Percentiles rank a stretch among this genome's conserved stretches.
Evolutionary conservation across 225 moss, liverwort and hornwort genomes (phyloP).

Genomic region (Marchantia paleacea): DNA sequence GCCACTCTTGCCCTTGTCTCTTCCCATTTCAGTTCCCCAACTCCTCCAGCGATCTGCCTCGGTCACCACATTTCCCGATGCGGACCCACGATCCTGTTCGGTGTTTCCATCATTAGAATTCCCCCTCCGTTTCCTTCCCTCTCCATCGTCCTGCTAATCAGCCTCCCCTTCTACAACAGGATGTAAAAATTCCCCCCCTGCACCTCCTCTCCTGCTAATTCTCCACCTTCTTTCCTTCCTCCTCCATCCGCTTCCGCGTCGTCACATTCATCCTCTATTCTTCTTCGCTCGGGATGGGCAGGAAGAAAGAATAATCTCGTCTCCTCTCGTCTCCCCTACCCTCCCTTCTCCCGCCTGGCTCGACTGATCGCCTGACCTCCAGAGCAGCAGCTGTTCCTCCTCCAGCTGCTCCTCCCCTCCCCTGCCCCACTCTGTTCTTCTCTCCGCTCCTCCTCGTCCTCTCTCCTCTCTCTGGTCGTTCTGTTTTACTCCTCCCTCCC

Average conservation of each 20-base stretch:
- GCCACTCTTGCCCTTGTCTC: constrained; percentile 10
- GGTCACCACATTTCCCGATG: constrained; percentile 20
- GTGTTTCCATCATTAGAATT: neutral
- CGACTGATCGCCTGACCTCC: no score
- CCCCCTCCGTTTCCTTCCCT: neutral
- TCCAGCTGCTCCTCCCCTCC: neutral
- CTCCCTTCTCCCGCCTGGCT: neutral
- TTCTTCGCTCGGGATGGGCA: neutral
- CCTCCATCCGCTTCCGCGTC: neutral
- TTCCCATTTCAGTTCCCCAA: constrained; percentile 6
- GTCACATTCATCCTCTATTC: neutral
- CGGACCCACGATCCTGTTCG: neutral
- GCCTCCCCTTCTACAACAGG: neutral
- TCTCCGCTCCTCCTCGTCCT: neutral
- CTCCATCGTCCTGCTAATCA: neutral
- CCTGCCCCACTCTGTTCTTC: no score
- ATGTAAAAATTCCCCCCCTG: neutral
- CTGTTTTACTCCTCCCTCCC: neutral
- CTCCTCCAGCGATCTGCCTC: constrained; percentile 2
- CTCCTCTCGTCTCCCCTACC: neutral
- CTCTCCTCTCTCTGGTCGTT: neutral
- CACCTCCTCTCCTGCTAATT: neutral
- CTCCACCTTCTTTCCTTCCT: neutral
- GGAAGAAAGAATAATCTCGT: neutral
- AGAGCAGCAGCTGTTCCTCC: neutral